Base-by-base conservation (phyloP, 1,284 basidiomycete genomes). In the Ganoderma sinense region DNA sequence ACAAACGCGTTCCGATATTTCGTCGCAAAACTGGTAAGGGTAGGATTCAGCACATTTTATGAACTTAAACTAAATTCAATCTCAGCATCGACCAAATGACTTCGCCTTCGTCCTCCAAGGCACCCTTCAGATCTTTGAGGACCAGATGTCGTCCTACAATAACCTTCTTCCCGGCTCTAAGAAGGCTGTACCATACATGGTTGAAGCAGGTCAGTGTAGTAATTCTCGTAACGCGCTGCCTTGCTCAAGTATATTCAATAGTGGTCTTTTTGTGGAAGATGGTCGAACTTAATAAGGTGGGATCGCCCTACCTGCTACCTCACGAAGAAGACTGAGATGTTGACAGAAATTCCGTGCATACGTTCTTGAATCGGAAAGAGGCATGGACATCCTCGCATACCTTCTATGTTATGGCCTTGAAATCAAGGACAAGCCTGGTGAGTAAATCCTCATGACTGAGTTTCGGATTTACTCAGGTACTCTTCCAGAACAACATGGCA, bases 1-100 rank as follows among this genome's bases (percentile, higher is more conserved):
- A 93, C 94, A 18, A 98, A 98, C 79, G 89, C 94, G 13, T 98
- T 97, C 80, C 86, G 94, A 66, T 96, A 94, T 80, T 97, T 97
- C 79, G 80, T 97, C 62, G 92, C 94, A 67, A 97, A 97, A 80
- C 81, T 98, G 76, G 94, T 91, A 74, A 77, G 90, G 83, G 79
- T 2, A n/a, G 1, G 33, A 20, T 39, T 7, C 18, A 33, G 53
- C 51, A 48, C 31, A 1, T 23, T 75, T 26, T 18, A 8, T n/a
- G 5, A 43, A 55, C 60, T 20, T 26, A 1, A 6, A 29, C 23
- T 18, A 63, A 39, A 71, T 69, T 69, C 10, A 72, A 16, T 61
- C 51, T 8, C 72, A 96, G 94, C 97, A 98, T 82, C 92, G 96
- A 7, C 88, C 89, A 10, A 91, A 92, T 80, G 97, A 98, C 80